A percentile compares a stretch with the other conserved stretches of the same genome.
These are phyloP conservation scores for Claviceps purpurea DNA, from an alignment of 2,329 filamentous ascomycete genomes.

Conservation along the genomic window DNA sequence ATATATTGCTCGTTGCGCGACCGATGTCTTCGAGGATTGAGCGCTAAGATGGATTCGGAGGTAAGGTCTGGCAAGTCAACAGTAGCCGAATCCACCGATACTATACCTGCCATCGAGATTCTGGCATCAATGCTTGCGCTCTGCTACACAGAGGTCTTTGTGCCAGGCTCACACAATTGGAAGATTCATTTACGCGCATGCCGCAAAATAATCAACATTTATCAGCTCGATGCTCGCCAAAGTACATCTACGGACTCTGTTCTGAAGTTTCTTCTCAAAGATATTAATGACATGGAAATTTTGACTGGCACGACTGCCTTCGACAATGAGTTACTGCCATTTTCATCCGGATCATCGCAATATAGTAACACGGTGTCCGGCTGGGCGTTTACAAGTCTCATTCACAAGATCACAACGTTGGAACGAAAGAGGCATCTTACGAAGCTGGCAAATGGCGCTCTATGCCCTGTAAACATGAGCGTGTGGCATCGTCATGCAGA, in stretches of 20 bases:
- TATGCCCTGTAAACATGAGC: conserved; percentile 1
- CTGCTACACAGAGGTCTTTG: conserved; percentile 6
- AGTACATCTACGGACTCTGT: conserved; percentile 1
- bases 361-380: neutral
- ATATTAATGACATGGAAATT: conserved; percentile 6
- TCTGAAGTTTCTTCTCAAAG: conserved; percentile 5
- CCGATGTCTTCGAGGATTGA: conserved; percentile 1
- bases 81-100: neutral
- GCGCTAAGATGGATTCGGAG: conserved; percentile 2
- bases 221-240: neutral
- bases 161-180: conserved; percentile 5
- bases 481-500: conserved; percentile 1
- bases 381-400: conserved; percentile 5
- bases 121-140: conserved; percentile 6
- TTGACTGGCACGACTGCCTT: conserved; percentile 3
- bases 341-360: neutral
- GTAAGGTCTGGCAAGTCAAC: neutral
- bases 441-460: neutral
- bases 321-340: neutral
- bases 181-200: conserved; percentile 6
- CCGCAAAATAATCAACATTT: conserved; percentile 2
- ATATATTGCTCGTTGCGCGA: conserved; percentile 4
- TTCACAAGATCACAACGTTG: conserved; percentile 3
- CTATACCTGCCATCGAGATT: neutral
- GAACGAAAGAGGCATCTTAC: conserved; percentile 1